These are phyloP conservation scores for Ophiostoma populinum DNA, from an alignment of 2,329 filamentous ascomycete genomes.

Conservation along the genomic window DNA sequence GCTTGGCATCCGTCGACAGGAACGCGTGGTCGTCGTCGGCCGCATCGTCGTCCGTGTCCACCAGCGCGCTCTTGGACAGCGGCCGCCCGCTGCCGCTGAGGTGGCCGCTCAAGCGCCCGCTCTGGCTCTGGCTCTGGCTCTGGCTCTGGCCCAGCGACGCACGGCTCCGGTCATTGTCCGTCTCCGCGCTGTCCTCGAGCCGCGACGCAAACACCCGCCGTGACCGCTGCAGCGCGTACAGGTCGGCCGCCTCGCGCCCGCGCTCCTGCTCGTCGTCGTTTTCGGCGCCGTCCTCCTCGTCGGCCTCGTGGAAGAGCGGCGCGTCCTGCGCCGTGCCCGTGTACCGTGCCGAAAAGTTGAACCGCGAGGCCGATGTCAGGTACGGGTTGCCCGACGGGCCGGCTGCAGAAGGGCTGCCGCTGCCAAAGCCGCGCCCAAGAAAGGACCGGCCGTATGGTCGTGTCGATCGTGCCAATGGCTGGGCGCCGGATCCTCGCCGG, in stretches of 20 bases:
- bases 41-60: neutral
- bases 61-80: conserved; percentile 12
- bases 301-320: conserved; percentile 65
- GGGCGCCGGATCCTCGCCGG: conserved; percentile 21
- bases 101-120: too few species aligned
- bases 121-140: conserved; percentile 21
- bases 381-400: conserved; percentile 51
- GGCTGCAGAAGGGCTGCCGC: conserved; percentile 13
- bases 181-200: conserved; percentile 70
- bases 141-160: conserved; percentile 35
- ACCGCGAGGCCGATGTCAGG: conserved; percentile 51
- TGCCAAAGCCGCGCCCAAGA: conserved; percentile 20
- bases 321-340: conserved; percentile 55
- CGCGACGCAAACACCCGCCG: conserved; percentile 72
- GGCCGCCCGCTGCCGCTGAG: conserved; percentile 18
- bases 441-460: conserved; percentile 24
- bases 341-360: conserved; percentile 61
- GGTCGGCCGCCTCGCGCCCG: conserved; percentile 81
- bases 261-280: conserved; percentile 87
- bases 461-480: conserved; percentile 15
- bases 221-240: conserved; percentile 80
- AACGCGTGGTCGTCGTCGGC: neutral
- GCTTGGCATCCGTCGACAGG: neutral
- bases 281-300: conserved; percentile 50
- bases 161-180: conserved; percentile 52